Evolutionary conservation across 208 protist genomes (phyloP).

Genomic region (Leishmania lainsoni): DNA sequence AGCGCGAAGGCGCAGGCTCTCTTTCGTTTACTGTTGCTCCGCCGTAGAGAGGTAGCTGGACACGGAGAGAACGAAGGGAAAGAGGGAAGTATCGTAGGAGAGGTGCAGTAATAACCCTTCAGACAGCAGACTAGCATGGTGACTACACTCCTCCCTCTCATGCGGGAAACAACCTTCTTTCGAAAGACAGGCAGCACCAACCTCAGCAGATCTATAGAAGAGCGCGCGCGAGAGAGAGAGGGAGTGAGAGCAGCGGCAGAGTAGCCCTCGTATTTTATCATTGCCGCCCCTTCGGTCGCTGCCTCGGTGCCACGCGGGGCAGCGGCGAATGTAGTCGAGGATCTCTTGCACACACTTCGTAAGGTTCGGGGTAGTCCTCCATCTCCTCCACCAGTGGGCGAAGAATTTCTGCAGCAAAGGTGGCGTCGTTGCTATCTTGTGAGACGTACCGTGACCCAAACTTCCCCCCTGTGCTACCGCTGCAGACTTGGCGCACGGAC

Average conservation of each 20-base stretch:
- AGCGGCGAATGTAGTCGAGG: not conserved
- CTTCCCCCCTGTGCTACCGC: not conserved
- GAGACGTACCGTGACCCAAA: not conserved
- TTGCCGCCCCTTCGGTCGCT: not conserved
- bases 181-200: not conserved
- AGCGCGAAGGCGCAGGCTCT: not conserved
- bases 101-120: not conserved
- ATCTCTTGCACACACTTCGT: conserved; percentile 34
- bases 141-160: not conserved
- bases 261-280: not conserved
- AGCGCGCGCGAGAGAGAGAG: not conserved
- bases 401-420: conserved; percentile 39
- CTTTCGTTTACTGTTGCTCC: not conserved
- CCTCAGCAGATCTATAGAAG: not conserved
- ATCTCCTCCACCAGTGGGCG: conserved; percentile 71
- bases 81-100: not conserved
- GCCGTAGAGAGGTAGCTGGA: not conserved
- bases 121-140: not conserved
- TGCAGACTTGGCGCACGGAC: not conserved
- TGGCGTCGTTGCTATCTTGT: not conserved
- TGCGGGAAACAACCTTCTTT: not conserved
- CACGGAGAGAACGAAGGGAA: not conserved
- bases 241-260: not conserved
- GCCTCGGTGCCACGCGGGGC: not conserved
- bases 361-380: conserved; percentile 51